Evolutionary conservation across 345 rosid species (phyloP).

Genomic region (Citrus cavaleriei): DNA sequence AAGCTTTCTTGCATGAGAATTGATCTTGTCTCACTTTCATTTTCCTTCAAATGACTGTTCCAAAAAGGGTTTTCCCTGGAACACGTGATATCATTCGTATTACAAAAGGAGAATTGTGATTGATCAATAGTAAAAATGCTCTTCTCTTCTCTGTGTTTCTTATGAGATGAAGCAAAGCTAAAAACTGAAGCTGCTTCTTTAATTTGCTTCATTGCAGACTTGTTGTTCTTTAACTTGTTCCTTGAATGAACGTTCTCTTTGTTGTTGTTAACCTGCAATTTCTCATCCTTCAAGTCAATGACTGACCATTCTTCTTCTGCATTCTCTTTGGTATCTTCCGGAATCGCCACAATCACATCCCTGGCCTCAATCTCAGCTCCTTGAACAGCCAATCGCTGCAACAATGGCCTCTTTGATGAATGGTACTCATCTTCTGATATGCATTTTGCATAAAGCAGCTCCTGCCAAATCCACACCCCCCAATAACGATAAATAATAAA

Average conservation of each 20-base stretch:
- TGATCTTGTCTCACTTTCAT: conserved; percentile 42
- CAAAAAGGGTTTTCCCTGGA: conserved; percentile 44
- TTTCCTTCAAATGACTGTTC: conserved; percentile 28
- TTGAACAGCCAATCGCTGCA: conserved; percentile 66
- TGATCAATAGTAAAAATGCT: conserved; percentile 46
- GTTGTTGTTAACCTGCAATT: conserved; percentile 17
- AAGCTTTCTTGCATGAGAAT: conserved; percentile 53
- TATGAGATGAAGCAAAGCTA: conserved; percentile 40
- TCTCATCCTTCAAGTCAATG: conserved; percentile 65
- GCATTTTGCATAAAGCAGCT: conserved; percentile 66
- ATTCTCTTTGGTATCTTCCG: conserved; percentile 31
- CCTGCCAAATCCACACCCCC: conserved; percentile 23
- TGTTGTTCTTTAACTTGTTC: conserved; percentile 35
- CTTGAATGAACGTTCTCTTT: conserved; percentile 33
- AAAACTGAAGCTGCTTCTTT: conserved; percentile 65
- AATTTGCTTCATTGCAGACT: conserved; percentile 47
- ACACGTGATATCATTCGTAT: conserved; percentile 5
- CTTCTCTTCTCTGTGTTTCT: conserved; percentile 35
- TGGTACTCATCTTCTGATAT: conserved; percentile 66
- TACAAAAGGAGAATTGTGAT: conserved; percentile 11
- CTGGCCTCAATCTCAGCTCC: conserved; percentile 67
- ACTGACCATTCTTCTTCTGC: conserved; percentile 66
- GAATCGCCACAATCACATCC: conserved; percentile 40
- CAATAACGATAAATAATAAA: no score
- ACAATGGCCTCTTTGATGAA: conserved; percentile 66